A percentile compares a stretch with the other conserved stretches of the same genome.
These are phyloP conservation scores for Candida maltosa DNA, from an alignment of 805 yeast species.

Conservation along the genomic window DNA sequence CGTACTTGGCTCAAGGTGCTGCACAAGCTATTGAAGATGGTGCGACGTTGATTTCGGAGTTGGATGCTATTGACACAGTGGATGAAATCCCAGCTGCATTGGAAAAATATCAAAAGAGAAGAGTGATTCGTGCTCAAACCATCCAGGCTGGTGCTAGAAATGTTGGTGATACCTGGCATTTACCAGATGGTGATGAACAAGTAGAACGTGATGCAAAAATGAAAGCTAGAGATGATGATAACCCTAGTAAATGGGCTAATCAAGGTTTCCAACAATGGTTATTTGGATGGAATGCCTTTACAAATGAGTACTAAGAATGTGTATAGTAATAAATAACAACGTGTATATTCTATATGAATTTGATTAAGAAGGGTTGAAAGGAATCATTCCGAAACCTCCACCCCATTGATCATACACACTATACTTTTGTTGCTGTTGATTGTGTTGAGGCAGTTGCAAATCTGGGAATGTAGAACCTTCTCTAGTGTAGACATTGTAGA, in stretches of 20 bases:
- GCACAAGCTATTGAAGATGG: conserved; percentile 21
- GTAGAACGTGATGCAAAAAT: conserved; percentile 17
- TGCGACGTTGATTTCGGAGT: conserved; percentile 15
- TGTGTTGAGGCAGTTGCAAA: conserved; percentile 8
- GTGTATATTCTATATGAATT: background rate
- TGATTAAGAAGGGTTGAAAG: conserved; percentile 38
- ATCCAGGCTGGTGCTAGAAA: conserved; percentile 13
- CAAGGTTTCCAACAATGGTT: conserved; percentile 11
- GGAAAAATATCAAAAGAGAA: conserved; percentile 6
- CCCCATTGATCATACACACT: conserved; percentile 28
- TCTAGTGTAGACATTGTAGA: conserved; percentile 32
- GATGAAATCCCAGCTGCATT: conserved; percentile 9
- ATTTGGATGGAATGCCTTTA: conserved; percentile 11
- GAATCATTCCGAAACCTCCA: conserved; percentile 36
- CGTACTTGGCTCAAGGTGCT: conserved; percentile 20
- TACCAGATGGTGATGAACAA: conserved; percentile 25
- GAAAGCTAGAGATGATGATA: conserved; percentile 10
- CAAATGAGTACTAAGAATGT: too few relatives aligned
- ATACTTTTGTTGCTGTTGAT: conserved; percentile 4
- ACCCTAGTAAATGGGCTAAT: conserved; percentile 12
- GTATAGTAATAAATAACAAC: too few relatives aligned
- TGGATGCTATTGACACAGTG: conserved; percentile 2
- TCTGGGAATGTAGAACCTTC: conserved; percentile 27
- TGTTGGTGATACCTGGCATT: conserved; percentile 18
- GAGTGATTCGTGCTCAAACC: conserved; percentile 11